Percentiles rank a stretch among this genome's conserved stretches.
phyloP scores from a whole-genome alignment of 2,329 filamentous ascomycete species.

The Penicillium sp. region DNA sequence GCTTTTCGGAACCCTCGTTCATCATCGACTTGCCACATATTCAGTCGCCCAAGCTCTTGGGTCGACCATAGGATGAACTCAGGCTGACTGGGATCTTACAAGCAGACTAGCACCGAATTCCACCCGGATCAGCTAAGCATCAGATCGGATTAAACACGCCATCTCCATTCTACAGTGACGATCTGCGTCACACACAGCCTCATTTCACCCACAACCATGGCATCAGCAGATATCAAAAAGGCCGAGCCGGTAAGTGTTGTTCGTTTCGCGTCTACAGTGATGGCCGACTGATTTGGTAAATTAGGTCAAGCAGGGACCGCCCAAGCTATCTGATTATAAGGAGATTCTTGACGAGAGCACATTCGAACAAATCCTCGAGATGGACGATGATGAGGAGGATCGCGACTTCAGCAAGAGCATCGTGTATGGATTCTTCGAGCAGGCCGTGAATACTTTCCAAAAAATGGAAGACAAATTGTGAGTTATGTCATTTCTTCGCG shows the following conservation, averaged over 20 bases:
- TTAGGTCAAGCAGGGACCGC: constrained; percentile 46
- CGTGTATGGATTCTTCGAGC: constrained; percentile 87
- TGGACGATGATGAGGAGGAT: constrained; percentile 89
- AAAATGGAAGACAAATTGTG: constrained; percentile 83
- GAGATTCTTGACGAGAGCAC: constrained; percentile 74
- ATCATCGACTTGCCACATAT: constrained; percentile 2
- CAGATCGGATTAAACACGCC: constrained; percentile 8
- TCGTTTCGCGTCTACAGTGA: not conserved
- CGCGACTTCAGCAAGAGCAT: constrained; percentile 85
- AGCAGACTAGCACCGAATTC: constrained; percentile 1
- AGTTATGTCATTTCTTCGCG: constrained; percentile 42
- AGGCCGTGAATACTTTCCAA: constrained; percentile 78
- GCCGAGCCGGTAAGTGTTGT: constrained; percentile 23
- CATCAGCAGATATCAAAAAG: constrained; percentile 29
- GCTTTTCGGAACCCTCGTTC: not conserved
- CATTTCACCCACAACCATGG: constrained; percentile 20
- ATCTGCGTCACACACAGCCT: constrained; percentile 8
- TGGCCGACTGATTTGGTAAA: not conserved
- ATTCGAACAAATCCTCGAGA: constrained; percentile 94
- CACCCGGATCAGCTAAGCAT: constrained; percentile 4
- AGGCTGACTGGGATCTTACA: constrained; percentile 4
- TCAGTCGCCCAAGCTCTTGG: not conserved
- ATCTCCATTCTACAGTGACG: constrained; percentile 3
- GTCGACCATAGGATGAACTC: not conserved
- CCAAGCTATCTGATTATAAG: constrained; percentile 60